These are phyloP conservation scores for Emergomyces africanus DNA, from an alignment of 2,329 filamentous ascomycete species.

Conservation along the genomic window DNA sequence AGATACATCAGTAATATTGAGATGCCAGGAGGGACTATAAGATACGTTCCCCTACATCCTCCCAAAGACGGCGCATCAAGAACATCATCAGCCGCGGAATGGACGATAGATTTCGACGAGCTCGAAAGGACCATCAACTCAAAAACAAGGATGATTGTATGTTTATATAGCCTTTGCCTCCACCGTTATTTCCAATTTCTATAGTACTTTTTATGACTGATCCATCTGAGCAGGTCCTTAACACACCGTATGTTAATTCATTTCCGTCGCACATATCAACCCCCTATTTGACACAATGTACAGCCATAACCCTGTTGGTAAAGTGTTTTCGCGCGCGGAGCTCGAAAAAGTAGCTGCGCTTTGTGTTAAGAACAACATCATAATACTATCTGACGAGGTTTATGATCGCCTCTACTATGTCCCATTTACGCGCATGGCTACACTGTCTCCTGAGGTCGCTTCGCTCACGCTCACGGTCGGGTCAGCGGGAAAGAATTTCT, in stretches of 20 bases:
- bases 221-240: slow-evolving; percentile 28
- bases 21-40: slow-evolving; percentile 90
- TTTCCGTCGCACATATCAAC: neutral
- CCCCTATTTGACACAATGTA: neutral
- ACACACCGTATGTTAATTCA: slow-evolving; percentile 33
- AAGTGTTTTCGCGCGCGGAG: slow-evolving; percentile 79
- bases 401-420: slow-evolving; percentile 94
- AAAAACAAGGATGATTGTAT: slow-evolving; percentile 90
- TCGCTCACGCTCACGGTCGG: slow-evolving; percentile 84
- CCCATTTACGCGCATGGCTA: slow-evolving; percentile 85
- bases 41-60: slow-evolving; percentile 90
- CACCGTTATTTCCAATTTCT: slow-evolving; percentile 1
- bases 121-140: slow-evolving; percentile 70
- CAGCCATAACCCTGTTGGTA: slow-evolving; percentile 85
- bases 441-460: slow-evolving; percentile 79
- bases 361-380: slow-evolving; percentile 83
- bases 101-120: slow-evolving; percentile 74
- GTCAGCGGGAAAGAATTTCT: slow-evolving; percentile 96
- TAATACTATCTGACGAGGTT: slow-evolving; percentile 85
- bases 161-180: slow-evolving; percentile 30
- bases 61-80: slow-evolving; percentile 64
- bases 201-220: neutral
- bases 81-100: slow-evolving; percentile 76
- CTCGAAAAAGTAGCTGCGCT: slow-evolving; percentile 74
- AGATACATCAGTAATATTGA: slow-evolving; percentile 95